A percentile compares a stretch with the other conserved stretches of the same genome.
Conservation (phyloP, 768 basidiomycete genomes). For the Agrocybe praecox region DNA sequence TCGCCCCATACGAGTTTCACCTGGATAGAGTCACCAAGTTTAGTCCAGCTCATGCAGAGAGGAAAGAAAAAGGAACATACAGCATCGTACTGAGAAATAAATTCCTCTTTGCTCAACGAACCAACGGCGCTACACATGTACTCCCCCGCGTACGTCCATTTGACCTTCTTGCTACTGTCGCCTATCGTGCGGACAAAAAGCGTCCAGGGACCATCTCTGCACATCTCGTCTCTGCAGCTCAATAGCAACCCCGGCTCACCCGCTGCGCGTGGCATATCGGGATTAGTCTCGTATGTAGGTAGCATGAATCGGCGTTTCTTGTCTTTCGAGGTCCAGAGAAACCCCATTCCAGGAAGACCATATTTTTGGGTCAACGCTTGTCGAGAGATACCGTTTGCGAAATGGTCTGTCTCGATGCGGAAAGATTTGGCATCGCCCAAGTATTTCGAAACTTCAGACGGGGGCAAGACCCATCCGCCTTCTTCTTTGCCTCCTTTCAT, state of each 20-base stretch:
- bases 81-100: constrained; percentile 2
- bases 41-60: neutral
- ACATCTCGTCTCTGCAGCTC: constrained; percentile 15
- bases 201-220: constrained; percentile 13
- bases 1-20: constrained; percentile 10
- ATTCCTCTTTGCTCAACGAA: constrained; percentile 10
- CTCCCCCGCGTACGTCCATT: constrained; percentile 14
- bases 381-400: constrained; percentile 8
- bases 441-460: neutral
- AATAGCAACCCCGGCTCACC: constrained; percentile 16
- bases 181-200: constrained; percentile 3
- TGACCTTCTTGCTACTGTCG: constrained; percentile 4
- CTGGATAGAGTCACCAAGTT: neutral
- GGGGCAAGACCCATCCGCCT: neutral
- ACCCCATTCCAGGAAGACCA: constrained; percentile 15
- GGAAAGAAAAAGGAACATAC: neutral
- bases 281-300: constrained; percentile 10
- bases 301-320: constrained; percentile 9
- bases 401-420: constrained; percentile 1
- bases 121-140: constrained; percentile 12
- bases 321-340: constrained; percentile 16
- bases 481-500: neutral
- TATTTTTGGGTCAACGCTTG: constrained; percentile 8
- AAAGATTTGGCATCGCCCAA: constrained; percentile 1
- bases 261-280: constrained; percentile 14